Evolutionary conservation across 352 stramenopile species (phyloP).

Genomic region (Globisporangium okanoganense): DNA sequence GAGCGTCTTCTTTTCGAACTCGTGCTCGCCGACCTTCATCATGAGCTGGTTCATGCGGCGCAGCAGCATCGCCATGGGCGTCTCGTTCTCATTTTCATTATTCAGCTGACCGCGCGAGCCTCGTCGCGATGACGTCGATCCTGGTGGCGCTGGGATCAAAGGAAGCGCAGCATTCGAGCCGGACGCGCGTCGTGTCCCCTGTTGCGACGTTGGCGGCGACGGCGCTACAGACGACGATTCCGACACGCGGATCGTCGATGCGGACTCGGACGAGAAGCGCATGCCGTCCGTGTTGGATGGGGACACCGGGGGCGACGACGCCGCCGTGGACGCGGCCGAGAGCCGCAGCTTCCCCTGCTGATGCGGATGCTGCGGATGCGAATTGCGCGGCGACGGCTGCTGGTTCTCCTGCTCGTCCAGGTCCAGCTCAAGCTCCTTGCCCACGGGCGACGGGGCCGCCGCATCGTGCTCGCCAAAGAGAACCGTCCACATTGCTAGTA

Average conservation of each 20-base stretch:
- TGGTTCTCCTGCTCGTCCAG: conserved; percentile 16
- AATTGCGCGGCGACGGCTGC: conserved; percentile 9
- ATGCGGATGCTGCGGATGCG: background rate
- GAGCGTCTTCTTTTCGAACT: conserved; percentile 86
- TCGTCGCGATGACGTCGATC: conserved; percentile 12
- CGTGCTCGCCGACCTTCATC: conserved; percentile 80
- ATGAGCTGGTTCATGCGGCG: conserved; percentile 81
- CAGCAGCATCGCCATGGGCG: conserved; percentile 71
- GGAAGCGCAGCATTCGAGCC: background rate
- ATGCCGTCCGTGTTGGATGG: conserved; percentile 7
- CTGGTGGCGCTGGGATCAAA: background rate
- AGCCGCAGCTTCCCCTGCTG: conserved; percentile 11
- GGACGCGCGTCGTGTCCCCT: background rate
- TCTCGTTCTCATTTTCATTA: conserved; percentile 19
- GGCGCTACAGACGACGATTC: conserved; percentile 12
- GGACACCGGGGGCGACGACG: conserved; percentile 17
- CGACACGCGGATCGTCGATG: conserved; percentile 7
- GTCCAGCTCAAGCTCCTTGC: conserved; percentile 12
- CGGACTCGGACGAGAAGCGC: conserved; percentile 15
- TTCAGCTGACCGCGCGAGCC: conserved; percentile 7
- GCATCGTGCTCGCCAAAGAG: conserved; percentile 56
- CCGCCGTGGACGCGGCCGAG: conserved; percentile 15
- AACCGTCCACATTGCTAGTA: conserved; percentile 46
- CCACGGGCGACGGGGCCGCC: background rate
- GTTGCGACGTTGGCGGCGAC: conserved; percentile 13